phyloP scores from a whole-genome alignment of 176 grass and related monocot genomes.

The Cenchrus americanus region DNA sequence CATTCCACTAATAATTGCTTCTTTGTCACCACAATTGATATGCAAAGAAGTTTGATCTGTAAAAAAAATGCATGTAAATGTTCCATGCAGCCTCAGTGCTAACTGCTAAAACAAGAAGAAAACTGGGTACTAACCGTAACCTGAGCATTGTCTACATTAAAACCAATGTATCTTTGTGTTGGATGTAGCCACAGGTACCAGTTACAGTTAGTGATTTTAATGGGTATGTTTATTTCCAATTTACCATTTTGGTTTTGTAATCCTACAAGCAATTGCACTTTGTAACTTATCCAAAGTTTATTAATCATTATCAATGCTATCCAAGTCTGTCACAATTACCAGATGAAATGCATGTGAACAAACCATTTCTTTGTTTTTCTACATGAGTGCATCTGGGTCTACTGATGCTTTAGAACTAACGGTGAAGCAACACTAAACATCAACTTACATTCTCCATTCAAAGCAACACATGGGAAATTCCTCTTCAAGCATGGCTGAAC shows the following conservation, averaged over 20 bases:
- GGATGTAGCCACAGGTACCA: neutral
- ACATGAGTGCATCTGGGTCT: neutral
- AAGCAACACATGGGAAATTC: constrained; percentile 79
- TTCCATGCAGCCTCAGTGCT: constrained; percentile 34
- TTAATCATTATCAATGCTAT: neutral
- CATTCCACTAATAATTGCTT: constrained; percentile 51
- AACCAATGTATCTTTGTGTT: neutral
- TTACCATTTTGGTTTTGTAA: neutral
- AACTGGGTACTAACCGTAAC: neutral
- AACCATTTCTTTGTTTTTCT: constrained; percentile 3
- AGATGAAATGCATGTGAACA: neutral
- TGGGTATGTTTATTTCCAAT: constrained; percentile 25
- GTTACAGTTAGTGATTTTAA: neutral
- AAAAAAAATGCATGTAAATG: neutral
- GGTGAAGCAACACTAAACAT: constrained; percentile 12
- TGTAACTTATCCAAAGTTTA: neutral
- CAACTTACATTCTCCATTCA: constrained; percentile 64
- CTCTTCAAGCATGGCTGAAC: constrained; percentile 74
- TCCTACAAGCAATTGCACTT: constrained; percentile 17
- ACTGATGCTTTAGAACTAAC: constrained; percentile 13
- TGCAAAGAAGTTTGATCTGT: constrained; percentile 68
- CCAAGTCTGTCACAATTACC: constrained; percentile 27
- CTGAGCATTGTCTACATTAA: constrained; percentile 13
- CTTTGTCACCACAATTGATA: constrained; percentile 93
- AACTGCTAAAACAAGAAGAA: constrained; percentile 7